phyloP scores from a whole-genome alignment of 1,139 yeast genomes.

The Suhomyces bribrorum region DNA sequence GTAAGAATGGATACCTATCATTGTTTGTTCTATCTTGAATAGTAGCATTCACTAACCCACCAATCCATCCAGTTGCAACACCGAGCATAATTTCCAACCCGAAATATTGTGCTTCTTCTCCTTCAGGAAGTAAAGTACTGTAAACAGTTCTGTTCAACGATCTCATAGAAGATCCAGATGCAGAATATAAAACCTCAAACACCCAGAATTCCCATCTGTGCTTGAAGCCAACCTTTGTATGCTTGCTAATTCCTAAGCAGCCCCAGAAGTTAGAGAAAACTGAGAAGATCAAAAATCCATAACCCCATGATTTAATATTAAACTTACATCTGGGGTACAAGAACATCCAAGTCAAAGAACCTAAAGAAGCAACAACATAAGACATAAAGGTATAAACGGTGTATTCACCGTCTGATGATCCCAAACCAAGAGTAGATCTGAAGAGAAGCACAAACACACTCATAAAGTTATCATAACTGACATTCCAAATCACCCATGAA shows the following conservation, averaged over 20 bases:
- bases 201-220: constrained; percentile 49
- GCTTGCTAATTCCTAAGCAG: constrained; percentile 35
- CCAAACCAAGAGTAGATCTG: constrained; percentile 44
- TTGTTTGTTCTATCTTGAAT: constrained; percentile 45
- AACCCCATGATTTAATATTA: constrained; percentile 39
- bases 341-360: constrained; percentile 43
- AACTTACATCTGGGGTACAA: constrained; percentile 29
- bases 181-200: constrained; percentile 40
- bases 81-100: constrained; percentile 48
- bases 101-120: constrained; percentile 48
- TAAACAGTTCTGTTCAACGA: constrained; percentile 41
- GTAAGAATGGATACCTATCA: constrained; percentile 41
- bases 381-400: constrained; percentile 45
- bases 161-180: constrained; percentile 39
- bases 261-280: constrained; percentile 46
- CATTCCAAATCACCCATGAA: constrained; percentile 50
- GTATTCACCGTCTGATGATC: constrained; percentile 41
- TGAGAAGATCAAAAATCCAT: constrained; percentile 31
- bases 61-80: constrained; percentile 48
- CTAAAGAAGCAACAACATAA: constrained; percentile 35
- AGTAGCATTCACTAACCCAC: constrained; percentile 40
- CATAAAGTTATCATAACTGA: constrained; percentile 38
- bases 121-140: constrained; percentile 42
- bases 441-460: constrained; percentile 41
- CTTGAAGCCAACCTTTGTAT: constrained; percentile 39